These are phyloP conservation scores for Asterophora lycoperdoides DNA, from an alignment of 768 basidiomycete species.

Conservation along the genomic window DNA sequence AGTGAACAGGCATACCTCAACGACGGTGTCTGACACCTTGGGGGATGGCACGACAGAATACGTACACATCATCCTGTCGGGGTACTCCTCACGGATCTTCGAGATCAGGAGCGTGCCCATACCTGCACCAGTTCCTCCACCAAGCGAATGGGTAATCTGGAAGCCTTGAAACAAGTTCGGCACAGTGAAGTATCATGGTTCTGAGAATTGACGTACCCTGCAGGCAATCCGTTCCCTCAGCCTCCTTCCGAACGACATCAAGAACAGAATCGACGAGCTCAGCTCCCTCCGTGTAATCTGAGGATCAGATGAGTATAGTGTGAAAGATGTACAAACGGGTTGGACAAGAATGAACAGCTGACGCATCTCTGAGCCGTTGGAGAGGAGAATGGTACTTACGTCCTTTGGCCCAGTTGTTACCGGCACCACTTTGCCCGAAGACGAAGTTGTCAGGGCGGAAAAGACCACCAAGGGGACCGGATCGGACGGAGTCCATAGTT, in stretches of 20 bases:
- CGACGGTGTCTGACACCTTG: constrained; percentile 98
- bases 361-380: background rate
- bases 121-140: constrained; percentile 99
- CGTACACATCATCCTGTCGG: constrained; percentile 99
- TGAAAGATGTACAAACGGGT: background rate
- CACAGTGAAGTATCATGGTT: background rate
- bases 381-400: constrained; percentile 51
- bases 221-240: constrained; percentile 94
- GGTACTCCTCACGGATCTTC: constrained; percentile 98
- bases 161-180: constrained; percentile 54
- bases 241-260: constrained; percentile 98
- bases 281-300: constrained; percentile 92
- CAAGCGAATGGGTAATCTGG: constrained; percentile 98
- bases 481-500: constrained; percentile 90
- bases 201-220: constrained; percentile 59
- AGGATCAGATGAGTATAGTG: background rate
- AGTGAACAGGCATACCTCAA: constrained; percentile 56
- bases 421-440: constrained; percentile 96
- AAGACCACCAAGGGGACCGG: constrained; percentile 83
- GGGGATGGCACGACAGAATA: constrained; percentile 98
- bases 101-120: constrained; percentile 99
- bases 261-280: constrained; percentile 98
- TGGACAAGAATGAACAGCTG: background rate
- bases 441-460: constrained; percentile 99
- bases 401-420: constrained; percentile 99